Evolutionary conservation across 495 filamentous ascomycete genomes (phyloP).

Genomic region (Chaetomidium leptoderma): DNA sequence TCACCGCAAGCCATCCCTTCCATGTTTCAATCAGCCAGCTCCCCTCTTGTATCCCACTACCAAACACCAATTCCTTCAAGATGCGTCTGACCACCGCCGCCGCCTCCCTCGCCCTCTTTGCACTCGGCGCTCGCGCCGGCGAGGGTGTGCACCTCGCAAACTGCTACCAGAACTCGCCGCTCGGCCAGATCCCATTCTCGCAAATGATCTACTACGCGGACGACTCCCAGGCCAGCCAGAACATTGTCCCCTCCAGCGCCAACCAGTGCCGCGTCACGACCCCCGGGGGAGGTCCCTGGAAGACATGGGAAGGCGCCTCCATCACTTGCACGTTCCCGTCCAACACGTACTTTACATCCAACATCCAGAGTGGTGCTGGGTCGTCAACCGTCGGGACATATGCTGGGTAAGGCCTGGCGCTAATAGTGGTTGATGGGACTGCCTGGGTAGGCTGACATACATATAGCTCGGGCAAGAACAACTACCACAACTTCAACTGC

Average conservation of each 20-base stretch:
- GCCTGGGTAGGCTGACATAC: not conserved
- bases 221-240: slow-evolving; percentile 5
- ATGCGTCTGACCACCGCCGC: not conserved
- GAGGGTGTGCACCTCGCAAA: slow-evolving; percentile 5
- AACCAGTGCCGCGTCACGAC: not conserved
- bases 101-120: not conserved
- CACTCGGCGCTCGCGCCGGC: not conserved
- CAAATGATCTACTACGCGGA: not conserved
- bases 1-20: not conserved
- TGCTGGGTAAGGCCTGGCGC: not conserved
- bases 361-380: not conserved
- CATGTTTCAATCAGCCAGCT: not conserved
- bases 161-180: slow-evolving; percentile 1
- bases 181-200: not conserved
- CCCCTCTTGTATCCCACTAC: not conserved
- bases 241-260: not conserved
- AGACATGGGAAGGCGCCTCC: not conserved
- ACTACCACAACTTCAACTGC: slow-evolving; percentile 1
- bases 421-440: not conserved
- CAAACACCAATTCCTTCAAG: no score
- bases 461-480: not conserved
- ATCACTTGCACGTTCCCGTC: not conserved
- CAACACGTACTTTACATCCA: slow-evolving; percentile 1
- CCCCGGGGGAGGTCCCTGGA: not conserved
- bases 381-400: not conserved